A percentile compares a stretch with the other conserved stretches of the same genome.
Evolutionary conservation across 2,329 filamentous ascomycete species (phyloP).

Genomic region (Falciphora oryzae): DNA sequence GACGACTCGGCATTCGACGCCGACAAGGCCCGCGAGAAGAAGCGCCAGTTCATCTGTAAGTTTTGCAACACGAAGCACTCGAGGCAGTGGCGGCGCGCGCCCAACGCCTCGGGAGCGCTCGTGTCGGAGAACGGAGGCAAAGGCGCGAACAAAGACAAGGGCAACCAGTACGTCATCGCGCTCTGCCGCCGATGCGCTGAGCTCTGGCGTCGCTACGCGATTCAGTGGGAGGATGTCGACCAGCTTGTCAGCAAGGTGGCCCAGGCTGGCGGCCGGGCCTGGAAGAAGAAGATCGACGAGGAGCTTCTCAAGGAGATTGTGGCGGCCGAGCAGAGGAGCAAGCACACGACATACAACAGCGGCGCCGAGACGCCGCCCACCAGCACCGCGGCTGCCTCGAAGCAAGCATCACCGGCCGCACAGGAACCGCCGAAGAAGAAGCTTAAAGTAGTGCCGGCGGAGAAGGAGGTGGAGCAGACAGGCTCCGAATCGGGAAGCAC

Average conservation of each 20-base stretch:
- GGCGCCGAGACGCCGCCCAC: constrained; percentile 21
- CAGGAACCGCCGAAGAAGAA: constrained; percentile 60
- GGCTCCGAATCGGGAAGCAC: constrained; percentile 37
- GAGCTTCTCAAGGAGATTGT: constrained; percentile 73
- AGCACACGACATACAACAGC: constrained; percentile 16
- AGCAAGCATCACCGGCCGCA: constrained; percentile 19
- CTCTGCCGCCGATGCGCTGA: constrained; percentile 87
- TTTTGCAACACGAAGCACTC: constrained; percentile 79
- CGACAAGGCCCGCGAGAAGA: constrained; percentile 72
- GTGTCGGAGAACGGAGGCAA: constrained; percentile 61
- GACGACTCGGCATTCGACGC: constrained; percentile 96
- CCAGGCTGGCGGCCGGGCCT: constrained; percentile 71
- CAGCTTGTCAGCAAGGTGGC: constrained; percentile 85
- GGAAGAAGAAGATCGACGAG: constrained; percentile 87
- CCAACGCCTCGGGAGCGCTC: constrained; percentile 66
- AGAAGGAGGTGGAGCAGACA: constrained; percentile 44
- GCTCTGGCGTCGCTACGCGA: constrained; percentile 91
- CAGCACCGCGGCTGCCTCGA: constrained; percentile 19
- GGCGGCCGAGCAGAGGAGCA: constrained; percentile 55
- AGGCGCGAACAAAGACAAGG: constrained; percentile 71
- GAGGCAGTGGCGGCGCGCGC: constrained; percentile 87
- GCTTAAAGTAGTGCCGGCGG: constrained; percentile 41
- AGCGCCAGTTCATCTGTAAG: constrained; percentile 86
- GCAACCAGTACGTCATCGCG: constrained; percentile 67
- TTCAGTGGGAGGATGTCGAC: constrained; percentile 92